Evolutionary conservation across 1,284 basidiomycete species (phyloP).

Genomic region (Flammula alnicola): DNA sequence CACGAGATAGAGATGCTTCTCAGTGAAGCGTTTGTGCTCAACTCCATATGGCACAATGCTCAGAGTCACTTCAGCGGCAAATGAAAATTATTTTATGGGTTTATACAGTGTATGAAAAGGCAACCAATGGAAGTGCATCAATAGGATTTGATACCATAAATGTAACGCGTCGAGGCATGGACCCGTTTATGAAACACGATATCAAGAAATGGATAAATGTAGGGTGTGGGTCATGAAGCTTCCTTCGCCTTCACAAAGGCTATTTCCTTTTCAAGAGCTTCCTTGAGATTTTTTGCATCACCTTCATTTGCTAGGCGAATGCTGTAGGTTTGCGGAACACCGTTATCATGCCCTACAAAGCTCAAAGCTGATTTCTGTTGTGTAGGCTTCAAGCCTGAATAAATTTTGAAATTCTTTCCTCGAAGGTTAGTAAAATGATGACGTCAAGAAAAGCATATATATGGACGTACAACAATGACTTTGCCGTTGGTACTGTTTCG

Average conservation of each 20-base stretch:
- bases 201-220: neutral
- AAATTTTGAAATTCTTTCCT: constrained; percentile 77
- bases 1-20: constrained; percentile 95
- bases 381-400: constrained; percentile 55
- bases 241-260: constrained; percentile 45
- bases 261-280: constrained; percentile 68
- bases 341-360: constrained; percentile 73
- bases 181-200: neutral
- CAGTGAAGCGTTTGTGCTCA: constrained; percentile 95
- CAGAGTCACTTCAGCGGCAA: constrained; percentile 84
- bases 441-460: neutral
- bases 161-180: neutral
- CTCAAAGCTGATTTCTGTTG: constrained; percentile 56
- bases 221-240: constrained; percentile 17
- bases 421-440: neutral
- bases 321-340: constrained; percentile 60
- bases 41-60: constrained; percentile 92
- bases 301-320: constrained; percentile 68
- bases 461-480: constrained; percentile 63
- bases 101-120: constrained; percentile 13
- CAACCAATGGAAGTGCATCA: constrained; percentile 1
- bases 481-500: constrained; percentile 75
- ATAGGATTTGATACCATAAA: neutral
- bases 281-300: constrained; percentile 61
- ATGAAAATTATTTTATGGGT: constrained; percentile 28